Evolutionary conservation across 2,329 filamentous ascomycete species (phyloP).

Genomic region (Aureobasidium namibiae): DNA sequence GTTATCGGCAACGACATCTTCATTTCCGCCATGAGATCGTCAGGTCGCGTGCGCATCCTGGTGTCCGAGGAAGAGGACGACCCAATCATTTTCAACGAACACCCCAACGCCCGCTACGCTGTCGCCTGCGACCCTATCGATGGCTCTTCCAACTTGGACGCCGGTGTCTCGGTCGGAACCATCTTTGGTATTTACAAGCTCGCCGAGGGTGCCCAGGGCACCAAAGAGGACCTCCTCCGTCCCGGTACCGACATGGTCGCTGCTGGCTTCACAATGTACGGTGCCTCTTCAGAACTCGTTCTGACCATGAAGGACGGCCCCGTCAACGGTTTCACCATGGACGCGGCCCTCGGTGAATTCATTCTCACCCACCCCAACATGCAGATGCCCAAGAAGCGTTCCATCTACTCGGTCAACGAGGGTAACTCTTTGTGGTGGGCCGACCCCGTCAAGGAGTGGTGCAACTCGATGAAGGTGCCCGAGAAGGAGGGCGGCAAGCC

Average conservation of each 20-base stretch:
- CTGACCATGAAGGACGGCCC: constrained; percentile 89
- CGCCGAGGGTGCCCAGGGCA: constrained; percentile 63
- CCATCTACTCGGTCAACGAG: constrained; percentile 98
- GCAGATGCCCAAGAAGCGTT: constrained; percentile 67
- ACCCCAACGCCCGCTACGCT: constrained; percentile 72
- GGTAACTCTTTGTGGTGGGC: constrained; percentile 97
- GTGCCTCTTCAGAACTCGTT: constrained; percentile 89
- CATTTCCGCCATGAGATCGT: constrained; percentile 88
- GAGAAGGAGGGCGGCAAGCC: constrained; percentile 65
- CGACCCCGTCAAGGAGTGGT: constrained; percentile 77
- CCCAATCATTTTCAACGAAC: constrained; percentile 73
- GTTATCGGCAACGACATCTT: constrained; percentile 98
- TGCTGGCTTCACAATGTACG: constrained; percentile 99
- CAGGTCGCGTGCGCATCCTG: constrained; percentile 78
- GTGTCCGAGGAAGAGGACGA: constrained; percentile 99
- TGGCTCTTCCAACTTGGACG: constrained; percentile 93
- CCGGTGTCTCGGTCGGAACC: constrained; percentile 93
- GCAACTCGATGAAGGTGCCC: constrained; percentile 79
- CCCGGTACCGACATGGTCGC: constrained; percentile 88
- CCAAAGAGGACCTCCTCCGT: constrained; percentile 76
- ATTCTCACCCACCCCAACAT: constrained; percentile 96
- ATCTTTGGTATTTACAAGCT: constrained; percentile 95
- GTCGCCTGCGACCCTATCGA: constrained; percentile 98
- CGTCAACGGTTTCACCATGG: constrained; percentile 97
- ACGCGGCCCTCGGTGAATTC: constrained; percentile 95